Evolutionary conservation across 768 basidiomycete genomes (phyloP).

Genomic region (Tylopilus felleus): DNA sequence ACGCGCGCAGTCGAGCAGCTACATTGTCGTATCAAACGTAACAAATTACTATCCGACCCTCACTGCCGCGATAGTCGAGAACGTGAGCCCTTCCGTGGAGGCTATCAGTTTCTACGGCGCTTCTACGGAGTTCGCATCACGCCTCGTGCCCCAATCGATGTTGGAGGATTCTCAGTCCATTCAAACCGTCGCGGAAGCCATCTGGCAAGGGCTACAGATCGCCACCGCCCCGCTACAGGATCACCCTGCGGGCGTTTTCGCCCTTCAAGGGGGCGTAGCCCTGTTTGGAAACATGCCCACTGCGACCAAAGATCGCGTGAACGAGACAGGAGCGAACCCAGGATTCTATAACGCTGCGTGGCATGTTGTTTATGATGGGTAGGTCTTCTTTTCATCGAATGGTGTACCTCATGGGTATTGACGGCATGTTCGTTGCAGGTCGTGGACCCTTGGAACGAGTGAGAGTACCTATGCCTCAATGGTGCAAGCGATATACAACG

Average conservation of each 20-base stretch:
- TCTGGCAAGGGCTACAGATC: constrained; percentile 17
- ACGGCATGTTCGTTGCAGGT: constrained; percentile 1
- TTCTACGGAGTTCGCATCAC: constrained; percentile 8
- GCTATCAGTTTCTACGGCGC: constrained; percentile 7
- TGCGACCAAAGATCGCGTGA: constrained; percentile 2
- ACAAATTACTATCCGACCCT: constrained; percentile 15
- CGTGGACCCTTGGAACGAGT: constrained; percentile 12
- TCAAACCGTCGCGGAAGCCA: constrained; percentile 13
- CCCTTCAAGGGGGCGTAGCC: not conserved
- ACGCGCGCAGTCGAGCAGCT: constrained; percentile 7
- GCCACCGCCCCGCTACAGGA: not conserved
- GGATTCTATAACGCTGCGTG: constrained; percentile 17
- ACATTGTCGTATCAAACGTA: constrained; percentile 9
- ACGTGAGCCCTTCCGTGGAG: constrained; percentile 8
- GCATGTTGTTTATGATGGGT: constrained; percentile 10
- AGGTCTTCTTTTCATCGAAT: not conserved
- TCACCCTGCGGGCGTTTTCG: not conserved
- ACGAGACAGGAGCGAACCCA: constrained; percentile 20
- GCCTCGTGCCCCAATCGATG: constrained; percentile 15
- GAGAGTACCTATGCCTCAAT: not conserved
- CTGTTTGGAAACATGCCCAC: constrained; percentile 17
- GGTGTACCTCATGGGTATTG: no score
- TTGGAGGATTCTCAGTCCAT: constrained; percentile 2
- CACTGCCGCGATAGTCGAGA: constrained; percentile 1
- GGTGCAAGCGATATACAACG: not conserved